Evolutionary conservation across 768 basidiomycete genomes (phyloP), one percentile per base, ranked within the genome.

Genomic region (Trametes elegans): DNA sequence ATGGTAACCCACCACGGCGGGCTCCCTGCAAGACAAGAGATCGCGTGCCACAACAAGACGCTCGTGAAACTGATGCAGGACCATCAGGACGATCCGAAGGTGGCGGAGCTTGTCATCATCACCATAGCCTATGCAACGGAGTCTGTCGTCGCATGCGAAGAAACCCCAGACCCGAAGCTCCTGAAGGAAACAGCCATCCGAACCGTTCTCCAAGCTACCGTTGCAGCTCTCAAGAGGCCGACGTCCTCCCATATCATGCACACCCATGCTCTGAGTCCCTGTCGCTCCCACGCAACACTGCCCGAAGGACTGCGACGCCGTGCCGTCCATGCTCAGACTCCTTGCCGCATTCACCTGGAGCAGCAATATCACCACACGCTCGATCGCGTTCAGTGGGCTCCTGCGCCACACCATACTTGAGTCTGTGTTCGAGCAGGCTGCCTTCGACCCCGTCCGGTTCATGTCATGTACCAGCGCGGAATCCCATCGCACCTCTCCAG

Each of bases 1-100:
- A 81, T 77, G 26, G 74, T 85, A 11, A 85, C 84, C 0, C 83
- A 82, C 50, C 82, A 84, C 38, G 83, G 82, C 5, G 83, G 83
- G 7, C 55, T 63, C 1, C 66, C 73, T 11, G 73, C 78, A 27
- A 76, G 80, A 47, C 64, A 70, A 39, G 77, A 78, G 53, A 79
- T 86, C 45, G 79, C 82, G 0, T 74, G 71, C 40, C 67, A 74
- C 18, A 67, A 74, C 6, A 63, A 69, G 9, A 62, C 60, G 13
- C 68, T 85, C 14, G 58, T 77, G 16, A 72, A 70, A 26, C 62
- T 83, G 10, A 64, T 84, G 28, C 64, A 77, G 39, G 72, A 78
- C 28, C 60, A 73, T 50, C 74, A 80, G 5, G 76, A 81, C 29
- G 81, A 85, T 57, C 61, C 71, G 4, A 72, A 68, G 27, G 65